Conservation (phyloP, 768 basidiomycete genomes). For the Pluteus cervinus region DNA sequence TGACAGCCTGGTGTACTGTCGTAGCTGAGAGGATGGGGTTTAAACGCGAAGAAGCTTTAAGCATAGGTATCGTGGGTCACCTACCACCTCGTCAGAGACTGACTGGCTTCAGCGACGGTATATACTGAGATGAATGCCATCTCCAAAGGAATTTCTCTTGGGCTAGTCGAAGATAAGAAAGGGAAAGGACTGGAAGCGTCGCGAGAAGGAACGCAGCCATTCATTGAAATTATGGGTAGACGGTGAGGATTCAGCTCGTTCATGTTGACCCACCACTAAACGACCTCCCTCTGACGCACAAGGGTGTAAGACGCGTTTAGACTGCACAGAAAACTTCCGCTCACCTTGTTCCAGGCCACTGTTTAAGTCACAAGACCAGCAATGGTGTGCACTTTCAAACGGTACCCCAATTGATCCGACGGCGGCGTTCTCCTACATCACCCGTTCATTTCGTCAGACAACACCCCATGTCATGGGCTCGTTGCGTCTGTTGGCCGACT, state of each 20-base stretch:
- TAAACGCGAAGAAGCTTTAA: conserved; percentile 81
- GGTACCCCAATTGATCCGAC: conserved; percentile 66
- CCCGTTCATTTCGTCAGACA: conserved; percentile 73
- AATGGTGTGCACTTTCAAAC: conserved; percentile 81
- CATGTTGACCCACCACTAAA: background rate
- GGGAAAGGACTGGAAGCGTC: conserved; percentile 50
- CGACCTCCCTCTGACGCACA: too few species aligned
- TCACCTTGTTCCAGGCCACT: conserved; percentile 53
- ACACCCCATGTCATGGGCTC: conserved; percentile 75
- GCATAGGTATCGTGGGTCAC: conserved; percentile 55
- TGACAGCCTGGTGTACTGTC: conserved; percentile 89
- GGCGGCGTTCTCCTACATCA: conserved; percentile 80
- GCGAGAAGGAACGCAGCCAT: conserved; percentile 21
- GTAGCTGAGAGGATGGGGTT: conserved; percentile 88
- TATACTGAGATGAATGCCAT: conserved; percentile 93
- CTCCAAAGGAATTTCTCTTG: conserved; percentile 78
- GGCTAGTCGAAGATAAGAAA: conserved; percentile 58
- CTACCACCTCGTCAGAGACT: background rate
- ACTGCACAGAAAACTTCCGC: too few species aligned
- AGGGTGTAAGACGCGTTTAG: too few species aligned
- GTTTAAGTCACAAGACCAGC: conserved; percentile 57
- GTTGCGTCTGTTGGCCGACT: conserved; percentile 59
- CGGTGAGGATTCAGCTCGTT: conserved; percentile 30
- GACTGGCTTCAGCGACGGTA: conserved; percentile 67
- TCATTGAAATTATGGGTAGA: conserved; percentile 15